These are phyloP conservation scores for Aureobasidium melanogenum DNA, from an alignment of 2,329 filamentous ascomycete genomes.

Conservation along the genomic window DNA sequence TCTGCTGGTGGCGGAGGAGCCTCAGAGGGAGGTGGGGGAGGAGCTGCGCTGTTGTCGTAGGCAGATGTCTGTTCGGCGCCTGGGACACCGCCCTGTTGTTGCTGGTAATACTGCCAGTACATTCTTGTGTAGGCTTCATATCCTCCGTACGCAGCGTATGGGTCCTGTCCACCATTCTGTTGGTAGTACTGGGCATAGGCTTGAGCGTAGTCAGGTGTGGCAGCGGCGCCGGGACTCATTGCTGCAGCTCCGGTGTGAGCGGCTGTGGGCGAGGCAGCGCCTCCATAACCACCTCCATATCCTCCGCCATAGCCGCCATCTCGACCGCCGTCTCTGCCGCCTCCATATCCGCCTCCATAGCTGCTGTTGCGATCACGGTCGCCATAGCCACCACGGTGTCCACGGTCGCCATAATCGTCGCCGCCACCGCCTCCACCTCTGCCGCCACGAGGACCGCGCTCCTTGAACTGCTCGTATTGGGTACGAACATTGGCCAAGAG, in stretches of 20 bases:
- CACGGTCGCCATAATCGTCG: constrained; percentile 32
- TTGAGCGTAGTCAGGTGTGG: constrained; percentile 56
- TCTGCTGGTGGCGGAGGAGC: constrained; percentile 17
- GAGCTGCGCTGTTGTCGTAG: constrained; percentile 33
- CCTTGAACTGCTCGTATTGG: constrained; percentile 85
- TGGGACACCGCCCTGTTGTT: constrained; percentile 12
- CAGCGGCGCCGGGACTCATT: constrained; percentile 15
- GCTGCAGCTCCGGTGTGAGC: constrained; percentile 22
- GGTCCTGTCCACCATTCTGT: constrained; percentile 52
- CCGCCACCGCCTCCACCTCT: constrained; percentile 31
- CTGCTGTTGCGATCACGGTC: constrained; percentile 24
- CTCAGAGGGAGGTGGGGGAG: constrained; percentile 17
- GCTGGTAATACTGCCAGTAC: constrained; percentile 16
- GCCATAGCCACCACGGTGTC: constrained; percentile 29
- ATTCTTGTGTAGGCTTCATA: constrained; percentile 30
- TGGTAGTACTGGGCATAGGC: constrained; percentile 70
- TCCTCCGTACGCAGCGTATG: constrained; percentile 82
- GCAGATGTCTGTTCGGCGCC: background rate
- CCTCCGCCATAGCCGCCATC: constrained; percentile 16
- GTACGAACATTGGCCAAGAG: constrained; percentile 77
- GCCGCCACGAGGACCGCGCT: constrained; percentile 44
- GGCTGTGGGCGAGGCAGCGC: constrained; percentile 20
- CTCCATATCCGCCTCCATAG: constrained; percentile 19
- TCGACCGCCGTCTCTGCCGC: constrained; percentile 21
- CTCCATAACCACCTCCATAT: constrained; percentile 12